Base-by-base conservation (phyloP, 306 rosid genomes). In the Ceratonia siliqua region DNA sequence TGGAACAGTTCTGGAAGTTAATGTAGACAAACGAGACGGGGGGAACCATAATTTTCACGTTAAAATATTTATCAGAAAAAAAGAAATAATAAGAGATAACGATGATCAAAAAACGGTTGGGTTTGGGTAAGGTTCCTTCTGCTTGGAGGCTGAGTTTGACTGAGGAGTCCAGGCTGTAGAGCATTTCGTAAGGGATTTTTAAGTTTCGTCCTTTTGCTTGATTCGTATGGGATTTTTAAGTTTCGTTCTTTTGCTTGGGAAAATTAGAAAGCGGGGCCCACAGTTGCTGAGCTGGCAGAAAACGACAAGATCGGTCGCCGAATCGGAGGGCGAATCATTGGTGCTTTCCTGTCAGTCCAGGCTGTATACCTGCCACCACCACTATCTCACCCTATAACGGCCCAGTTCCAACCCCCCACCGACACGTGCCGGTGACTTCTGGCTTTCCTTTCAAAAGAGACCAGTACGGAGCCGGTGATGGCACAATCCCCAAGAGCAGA, bases 301-400 rank as follows among this genome's bases (percentile, higher is more conserved):
- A 78, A 87, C 91, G 98, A 91, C 96, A 91, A 91, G 66, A 81
- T 69, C 74, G 87, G 89, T 89, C 87, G 91, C 96, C 90, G 87
- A 85, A 93, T 68, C 84, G 88, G 87, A 86, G 85, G 79, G 88
- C 91, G 89, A 86, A 79, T 91, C 83, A 93, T 91, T 89, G 83
- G 70, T 82, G 85, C 86, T 80, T 82, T 81, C 57, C 82, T 85
- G 86, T 83, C 93, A 82, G 86, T 76, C 88, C 97, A 93, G 98
- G 74, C 98, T 91, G 98, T 85, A 71, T 87, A 85, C 95, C 96
- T 85, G 92, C 87, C 89, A 82, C 81, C 84, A 83, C 86, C 87
- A 80, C 83, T 85, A 76, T 75, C 83, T 57, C 81, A 76, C 68
- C 82, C 81, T 78, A 82, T 75, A 89, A 87, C 94, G 86, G 86